phyloP scores from a whole-genome alignment of 2,329 filamentous ascomycete genomes.

The Bipolaris victoriae region DNA sequence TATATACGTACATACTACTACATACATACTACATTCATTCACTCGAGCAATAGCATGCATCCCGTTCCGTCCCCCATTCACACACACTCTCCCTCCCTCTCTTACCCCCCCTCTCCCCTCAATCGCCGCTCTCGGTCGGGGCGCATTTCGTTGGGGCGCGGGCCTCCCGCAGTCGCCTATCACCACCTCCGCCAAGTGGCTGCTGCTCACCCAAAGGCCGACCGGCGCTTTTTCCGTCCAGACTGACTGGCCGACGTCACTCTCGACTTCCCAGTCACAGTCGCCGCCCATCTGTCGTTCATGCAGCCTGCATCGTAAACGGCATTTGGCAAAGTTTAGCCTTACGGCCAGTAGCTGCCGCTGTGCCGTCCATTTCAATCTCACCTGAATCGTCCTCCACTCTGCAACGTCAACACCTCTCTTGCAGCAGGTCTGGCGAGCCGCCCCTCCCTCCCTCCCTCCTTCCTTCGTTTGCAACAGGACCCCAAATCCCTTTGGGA shows the following conservation, averaged over 20 bases:
- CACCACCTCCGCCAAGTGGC: constrained; percentile 22
- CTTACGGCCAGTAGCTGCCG: not conserved
- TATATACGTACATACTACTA: not conserved
- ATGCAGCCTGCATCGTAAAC: not conserved
- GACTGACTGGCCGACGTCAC: constrained; percentile 22
- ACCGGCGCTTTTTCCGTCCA: constrained; percentile 20
- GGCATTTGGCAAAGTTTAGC: not conserved
- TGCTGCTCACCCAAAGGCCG: constrained; percentile 14
- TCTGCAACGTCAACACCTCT: constrained; percentile 1
- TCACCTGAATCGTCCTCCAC: constrained; percentile 6
- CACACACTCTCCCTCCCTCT: no score
- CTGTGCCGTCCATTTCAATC: not conserved
- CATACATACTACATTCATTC: not conserved
- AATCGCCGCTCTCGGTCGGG: constrained; percentile 10
- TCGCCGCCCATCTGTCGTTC: not conserved
- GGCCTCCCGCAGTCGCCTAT: constrained; percentile 22
- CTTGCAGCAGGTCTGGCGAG: constrained; percentile 33
- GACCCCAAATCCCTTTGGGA: constrained; percentile 16
- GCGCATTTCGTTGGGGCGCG: constrained; percentile 17
- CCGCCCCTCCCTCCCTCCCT: not conserved
- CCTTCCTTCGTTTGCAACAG: constrained; percentile 13
- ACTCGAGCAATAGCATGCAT: no score
- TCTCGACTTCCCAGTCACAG: not conserved
- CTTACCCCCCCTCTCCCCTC: not conserved
- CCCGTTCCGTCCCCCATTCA: no score